Evolutionary conservation across 345 rosid genomes (phyloP).

Genomic region (Pugionium cornutum): DNA sequence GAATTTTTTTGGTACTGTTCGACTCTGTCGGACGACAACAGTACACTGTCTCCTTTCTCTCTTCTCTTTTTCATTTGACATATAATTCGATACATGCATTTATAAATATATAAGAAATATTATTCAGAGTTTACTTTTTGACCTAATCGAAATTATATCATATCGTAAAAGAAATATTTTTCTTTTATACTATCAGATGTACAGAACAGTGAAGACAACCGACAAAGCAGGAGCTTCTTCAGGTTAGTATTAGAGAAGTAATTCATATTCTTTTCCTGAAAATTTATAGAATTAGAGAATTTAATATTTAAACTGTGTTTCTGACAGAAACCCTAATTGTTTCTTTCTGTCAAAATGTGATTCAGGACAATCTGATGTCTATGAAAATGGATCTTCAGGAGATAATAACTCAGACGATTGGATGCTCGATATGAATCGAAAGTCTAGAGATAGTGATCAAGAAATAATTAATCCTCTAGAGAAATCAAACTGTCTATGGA

Average conservation of each 20-base stretch:
- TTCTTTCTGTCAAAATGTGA: background rate
- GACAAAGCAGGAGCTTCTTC: slow-evolving; percentile 46
- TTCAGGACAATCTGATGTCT: slow-evolving; percentile 72
- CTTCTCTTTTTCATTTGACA: slow-evolving; percentile 30
- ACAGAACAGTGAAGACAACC: slow-evolving; percentile 47
- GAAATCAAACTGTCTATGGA: slow-evolving; percentile 39
- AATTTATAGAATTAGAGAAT: background rate
- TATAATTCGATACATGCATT: slow-evolving; percentile 23
- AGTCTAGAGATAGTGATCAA: slow-evolving; percentile 47
- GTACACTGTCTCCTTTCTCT: slow-evolving; percentile 41
- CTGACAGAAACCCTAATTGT: slow-evolving; percentile 21
- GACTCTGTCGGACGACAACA: slow-evolving; percentile 38
- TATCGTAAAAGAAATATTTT: background rate
- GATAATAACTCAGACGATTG: slow-evolving; percentile 91
- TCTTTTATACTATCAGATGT: slow-evolving; percentile 35
- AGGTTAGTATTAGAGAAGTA: slow-evolving; percentile 31
- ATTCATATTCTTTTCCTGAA: slow-evolving; percentile 1
- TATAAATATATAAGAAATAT: too few species aligned
- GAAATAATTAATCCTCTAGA: slow-evolving; percentile 51
- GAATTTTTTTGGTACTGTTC: slow-evolving; percentile 38
- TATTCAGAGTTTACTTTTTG: slow-evolving; percentile 2
- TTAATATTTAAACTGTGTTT: background rate
- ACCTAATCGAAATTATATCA: slow-evolving; percentile 10
- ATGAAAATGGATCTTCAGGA: slow-evolving; percentile 92
- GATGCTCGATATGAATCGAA: slow-evolving; percentile 62